Evolutionary conservation across 768 basidiomycete species (phyloP).

Genomic region (Austroboletus eburneus): DNA sequence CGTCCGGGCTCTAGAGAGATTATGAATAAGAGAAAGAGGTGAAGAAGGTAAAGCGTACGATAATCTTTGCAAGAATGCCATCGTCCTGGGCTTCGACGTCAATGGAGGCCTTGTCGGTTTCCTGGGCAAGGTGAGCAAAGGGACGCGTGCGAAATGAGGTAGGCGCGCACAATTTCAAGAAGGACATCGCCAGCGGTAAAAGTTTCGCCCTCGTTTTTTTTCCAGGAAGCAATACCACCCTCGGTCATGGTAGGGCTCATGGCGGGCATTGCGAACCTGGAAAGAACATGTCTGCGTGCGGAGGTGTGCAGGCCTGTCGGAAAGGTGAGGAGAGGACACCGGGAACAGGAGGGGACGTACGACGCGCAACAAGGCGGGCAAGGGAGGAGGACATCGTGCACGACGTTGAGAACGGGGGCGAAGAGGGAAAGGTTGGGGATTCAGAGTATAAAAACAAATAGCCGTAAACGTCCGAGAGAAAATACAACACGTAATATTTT

Average conservation of each 20-base stretch:
- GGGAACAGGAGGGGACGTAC: slow-evolving; percentile 37
- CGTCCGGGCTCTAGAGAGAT: slow-evolving; percentile 62
- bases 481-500: neutral
- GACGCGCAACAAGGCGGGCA: slow-evolving; percentile 62
- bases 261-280: slow-evolving; percentile 93
- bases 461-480: slow-evolving; percentile 18
- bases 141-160: neutral
- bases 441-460: slow-evolving; percentile 16
- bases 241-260: slow-evolving; percentile 99
- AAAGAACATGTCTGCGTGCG: slow-evolving; percentile 68
- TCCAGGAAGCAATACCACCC: slow-evolving; percentile 97
- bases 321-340: neutral
- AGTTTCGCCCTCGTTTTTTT: slow-evolving; percentile 91
- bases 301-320: slow-evolving; percentile 77
- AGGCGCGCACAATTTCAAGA: slow-evolving; percentile 79
- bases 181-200: slow-evolving; percentile 91
- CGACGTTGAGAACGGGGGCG: slow-evolving; percentile 10
- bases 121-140: slow-evolving; percentile 43
- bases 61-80: slow-evolving; percentile 93
- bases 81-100: slow-evolving; percentile 99
- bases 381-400: slow-evolving; percentile 56
- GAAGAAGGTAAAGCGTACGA: slow-evolving; percentile 50
- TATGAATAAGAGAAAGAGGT: neutral
- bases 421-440: slow-evolving; percentile 15
- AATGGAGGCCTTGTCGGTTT: slow-evolving; percentile 99